These are phyloP conservation scores for Rhodomyrtus tomentosa DNA, from an alignment of 345 rosid genomes.

Conservation along the genomic window DNA sequence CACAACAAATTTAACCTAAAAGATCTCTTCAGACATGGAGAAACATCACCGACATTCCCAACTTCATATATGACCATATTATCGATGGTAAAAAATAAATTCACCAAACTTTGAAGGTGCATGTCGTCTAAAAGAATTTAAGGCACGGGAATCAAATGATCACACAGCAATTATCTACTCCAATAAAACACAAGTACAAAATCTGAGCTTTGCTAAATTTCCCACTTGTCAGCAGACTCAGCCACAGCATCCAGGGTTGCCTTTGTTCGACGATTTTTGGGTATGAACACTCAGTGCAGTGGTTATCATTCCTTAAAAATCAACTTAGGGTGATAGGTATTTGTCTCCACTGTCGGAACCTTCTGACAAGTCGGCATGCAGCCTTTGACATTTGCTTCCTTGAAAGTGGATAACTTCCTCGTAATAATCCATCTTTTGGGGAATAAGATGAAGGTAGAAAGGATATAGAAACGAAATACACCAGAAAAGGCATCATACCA, in stretches of 20 bases:
- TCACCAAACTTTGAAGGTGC: not conserved
- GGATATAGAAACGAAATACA: not conserved
- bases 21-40: not conserved
- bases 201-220: not conserved
- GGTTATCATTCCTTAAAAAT: not conserved
- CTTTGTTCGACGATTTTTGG: not conserved
- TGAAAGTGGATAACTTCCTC: not conserved
- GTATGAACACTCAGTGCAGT: not conserved
- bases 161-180: not conserved
- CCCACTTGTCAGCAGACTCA: not conserved
- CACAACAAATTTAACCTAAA: not conserved
- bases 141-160: not conserved
- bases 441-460: not conserved
- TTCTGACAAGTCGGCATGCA: not conserved
- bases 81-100: not conserved
- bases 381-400: not conserved
- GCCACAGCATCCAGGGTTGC: not conserved
- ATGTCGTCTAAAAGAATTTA: not conserved
- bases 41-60: not conserved
- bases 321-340: not conserved
- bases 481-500: constrained; percentile 38
- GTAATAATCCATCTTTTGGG: not conserved
- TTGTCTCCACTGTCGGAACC: not conserved
- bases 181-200: not conserved
- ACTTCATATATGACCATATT: not conserved